Evolutionary conservation across 2,329 filamentous ascomycete genomes (phyloP).

Genomic region (Cadophora sp.): DNA sequence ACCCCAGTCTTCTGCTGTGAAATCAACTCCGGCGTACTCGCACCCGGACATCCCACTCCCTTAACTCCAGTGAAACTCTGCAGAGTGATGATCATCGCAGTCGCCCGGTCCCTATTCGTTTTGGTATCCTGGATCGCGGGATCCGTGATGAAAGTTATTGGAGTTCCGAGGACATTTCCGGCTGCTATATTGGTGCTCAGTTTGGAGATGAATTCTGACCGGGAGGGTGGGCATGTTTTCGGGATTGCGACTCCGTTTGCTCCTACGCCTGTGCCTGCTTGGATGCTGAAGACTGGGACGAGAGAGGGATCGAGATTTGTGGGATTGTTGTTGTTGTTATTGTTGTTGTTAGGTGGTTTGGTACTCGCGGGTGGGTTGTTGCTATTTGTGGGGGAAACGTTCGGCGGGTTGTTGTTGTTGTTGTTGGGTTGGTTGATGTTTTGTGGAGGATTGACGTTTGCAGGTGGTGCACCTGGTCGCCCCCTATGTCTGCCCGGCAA

Average conservation of each 20-base stretch:
- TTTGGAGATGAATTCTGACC: conserved; percentile 27
- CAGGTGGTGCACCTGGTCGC: background rate
- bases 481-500: conserved; percentile 6
- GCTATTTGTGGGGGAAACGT: background rate
- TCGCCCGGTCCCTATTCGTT: conserved; percentile 27
- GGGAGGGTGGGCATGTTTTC: conserved; percentile 26
- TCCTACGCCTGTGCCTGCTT: conserved; percentile 25
- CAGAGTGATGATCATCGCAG: conserved; percentile 32
- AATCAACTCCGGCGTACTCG: conserved; percentile 28
- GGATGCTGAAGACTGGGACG: conserved; percentile 31
- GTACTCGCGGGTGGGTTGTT: conserved; percentile 1
- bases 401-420: background rate
- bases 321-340: conserved; percentile 3
- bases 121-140: conserved; percentile 20
- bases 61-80: conserved; percentile 30
- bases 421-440: background rate
- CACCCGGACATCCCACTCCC: conserved; percentile 30
- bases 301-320: conserved; percentile 23
- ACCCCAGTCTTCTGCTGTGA: conserved; percentile 30
- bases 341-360: conserved; percentile 2
- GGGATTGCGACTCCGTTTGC: conserved; percentile 31
- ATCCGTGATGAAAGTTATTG: conserved; percentile 29
- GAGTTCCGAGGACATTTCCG: conserved; percentile 31
- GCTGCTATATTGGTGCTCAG: conserved; percentile 28
- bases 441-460: background rate